These are phyloP conservation scores for Candida lessepsii DNA, from an alignment of 805 yeast species.

Conservation along the genomic window DNA sequence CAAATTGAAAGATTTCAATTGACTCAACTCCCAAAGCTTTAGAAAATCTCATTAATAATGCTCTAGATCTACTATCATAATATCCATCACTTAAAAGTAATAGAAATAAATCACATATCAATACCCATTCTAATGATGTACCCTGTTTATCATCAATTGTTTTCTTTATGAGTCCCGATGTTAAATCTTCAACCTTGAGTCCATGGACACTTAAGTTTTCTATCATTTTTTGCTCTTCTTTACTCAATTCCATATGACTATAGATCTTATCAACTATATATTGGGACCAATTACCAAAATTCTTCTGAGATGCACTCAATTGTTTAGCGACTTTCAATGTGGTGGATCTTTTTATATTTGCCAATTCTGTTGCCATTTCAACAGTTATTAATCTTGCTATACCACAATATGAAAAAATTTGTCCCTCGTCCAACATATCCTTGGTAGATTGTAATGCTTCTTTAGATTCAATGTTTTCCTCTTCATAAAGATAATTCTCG, in stretches of 20 bases:
- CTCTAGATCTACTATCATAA: slow-evolving; percentile 86
- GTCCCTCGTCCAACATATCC: slow-evolving; percentile 75
- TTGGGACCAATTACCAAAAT: slow-evolving; percentile 82
- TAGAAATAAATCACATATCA: slow-evolving; percentile 85
- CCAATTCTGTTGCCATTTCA: slow-evolving; percentile 80
- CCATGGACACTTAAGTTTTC: slow-evolving; percentile 85
- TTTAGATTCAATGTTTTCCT: slow-evolving; percentile 46
- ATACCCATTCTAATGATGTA: slow-evolving; percentile 84
- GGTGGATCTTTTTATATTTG: slow-evolving; percentile 51
- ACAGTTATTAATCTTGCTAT: slow-evolving; percentile 71
- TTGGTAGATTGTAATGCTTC: slow-evolving; percentile 78
- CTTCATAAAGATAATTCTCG: slow-evolving; percentile 21
- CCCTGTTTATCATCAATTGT: slow-evolving; percentile 5
- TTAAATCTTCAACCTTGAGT: slow-evolving; percentile 67
- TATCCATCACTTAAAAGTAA: slow-evolving; percentile 76
- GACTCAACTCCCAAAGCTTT: slow-evolving; percentile 51
- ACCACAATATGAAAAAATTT: slow-evolving; percentile 90
- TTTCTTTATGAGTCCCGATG: slow-evolving; percentile 47
- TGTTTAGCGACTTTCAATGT: slow-evolving; percentile 56
- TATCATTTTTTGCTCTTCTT: slow-evolving; percentile 84
- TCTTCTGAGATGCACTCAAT: slow-evolving; percentile 67
- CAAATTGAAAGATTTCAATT: slow-evolving; percentile 85
- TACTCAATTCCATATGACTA: slow-evolving; percentile 71
- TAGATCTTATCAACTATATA: slow-evolving; percentile 69
- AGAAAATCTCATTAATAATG: slow-evolving; percentile 72